Percentiles rank a stretch among this genome's conserved stretches.
Conservation (phyloP, 306 rosid genomes). For the Acacia melanoxylon region DNA sequence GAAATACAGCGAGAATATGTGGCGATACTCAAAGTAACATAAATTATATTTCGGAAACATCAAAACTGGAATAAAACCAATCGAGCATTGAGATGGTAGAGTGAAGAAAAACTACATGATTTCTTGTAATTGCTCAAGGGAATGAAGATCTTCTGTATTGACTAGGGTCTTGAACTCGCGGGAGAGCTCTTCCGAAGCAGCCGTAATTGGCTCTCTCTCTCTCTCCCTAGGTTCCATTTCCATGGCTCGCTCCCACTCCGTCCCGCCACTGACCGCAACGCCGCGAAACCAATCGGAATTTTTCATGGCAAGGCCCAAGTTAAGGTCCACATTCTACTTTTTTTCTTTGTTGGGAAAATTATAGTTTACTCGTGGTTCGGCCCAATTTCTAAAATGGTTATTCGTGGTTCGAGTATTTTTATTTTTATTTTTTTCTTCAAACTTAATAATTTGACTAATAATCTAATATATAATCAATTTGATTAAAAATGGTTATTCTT, state of each 20-base stretch:
- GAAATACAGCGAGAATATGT: not conserved
- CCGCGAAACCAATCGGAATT: not conserved
- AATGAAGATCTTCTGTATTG: slow-evolving; percentile 58
- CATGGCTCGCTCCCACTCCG: not conserved
- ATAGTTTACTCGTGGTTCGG: not conserved
- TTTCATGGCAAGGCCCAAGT: not conserved
- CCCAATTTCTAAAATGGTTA: not conserved
- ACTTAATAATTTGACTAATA: no score
- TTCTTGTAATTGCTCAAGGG: slow-evolving; percentile 71
- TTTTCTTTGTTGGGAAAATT: not conserved
- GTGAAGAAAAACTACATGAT: slow-evolving; percentile 51
- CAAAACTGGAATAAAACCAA: not conserved
- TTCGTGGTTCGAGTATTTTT: no score
- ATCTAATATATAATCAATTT: no score
- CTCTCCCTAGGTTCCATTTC: slow-evolving; percentile 39
- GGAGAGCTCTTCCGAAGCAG: slow-evolving; percentile 60
- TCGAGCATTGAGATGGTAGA: not conserved
- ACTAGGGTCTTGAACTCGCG: slow-evolving; percentile 78
- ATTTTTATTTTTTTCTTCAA: no score
- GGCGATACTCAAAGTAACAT: not conserved
- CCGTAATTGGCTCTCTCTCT: slow-evolving; percentile 47
- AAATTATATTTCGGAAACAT: not conserved
- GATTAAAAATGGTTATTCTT: no score
- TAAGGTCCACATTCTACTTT: not conserved
- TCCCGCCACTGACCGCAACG: not conserved